These are phyloP conservation scores for Aspergillus steynii DNA, from an alignment of 495 filamentous ascomycete species.

Conservation along the genomic window DNA sequence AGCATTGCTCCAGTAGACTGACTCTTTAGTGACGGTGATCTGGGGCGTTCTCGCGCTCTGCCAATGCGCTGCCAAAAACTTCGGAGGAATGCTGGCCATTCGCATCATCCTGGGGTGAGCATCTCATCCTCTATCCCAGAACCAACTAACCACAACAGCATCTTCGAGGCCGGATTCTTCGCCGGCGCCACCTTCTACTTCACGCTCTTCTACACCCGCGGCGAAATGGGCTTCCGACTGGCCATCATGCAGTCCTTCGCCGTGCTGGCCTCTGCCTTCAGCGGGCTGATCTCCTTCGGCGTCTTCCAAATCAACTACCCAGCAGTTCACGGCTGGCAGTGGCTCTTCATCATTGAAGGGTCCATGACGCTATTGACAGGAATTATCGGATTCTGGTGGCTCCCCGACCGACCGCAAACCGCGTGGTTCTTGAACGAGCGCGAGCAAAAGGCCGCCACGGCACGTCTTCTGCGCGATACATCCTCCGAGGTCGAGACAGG, in stretches of 20 bases:
- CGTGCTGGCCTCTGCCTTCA: slow-evolving; percentile 65
- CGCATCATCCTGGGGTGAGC: slow-evolving; percentile 36
- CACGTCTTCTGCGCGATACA: slow-evolving; percentile 29
- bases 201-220: slow-evolving; percentile 52
- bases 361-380: slow-evolving; percentile 58
- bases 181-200: slow-evolving; percentile 61
- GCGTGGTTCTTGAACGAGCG: slow-evolving; percentile 60
- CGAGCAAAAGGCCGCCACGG: slow-evolving; percentile 45
- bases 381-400: slow-evolving; percentile 60
- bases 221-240: slow-evolving; percentile 67
- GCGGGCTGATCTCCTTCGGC: slow-evolving; percentile 66
- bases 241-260: slow-evolving; percentile 72
- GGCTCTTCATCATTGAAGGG: slow-evolving; percentile 75
- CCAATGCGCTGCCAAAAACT: slow-evolving; percentile 51
- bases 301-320: slow-evolving; percentile 64
- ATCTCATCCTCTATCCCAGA: slow-evolving; percentile 9
- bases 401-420: slow-evolving; percentile 58
- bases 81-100: slow-evolving; percentile 51
- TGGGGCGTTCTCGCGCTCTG: slow-evolving; percentile 43
- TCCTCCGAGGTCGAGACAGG: slow-evolving; percentile 28
- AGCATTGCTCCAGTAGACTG: slow-evolving; percentile 24
- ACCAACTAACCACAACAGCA: slow-evolving; percentile 44
- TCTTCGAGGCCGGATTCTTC: slow-evolving; percentile 69
- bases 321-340: slow-evolving; percentile 60
- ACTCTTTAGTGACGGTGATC: slow-evolving; percentile 47